Conservation (phyloP, 768 basidiomycete genomes). For the Tephrocybe rancida region DNA sequence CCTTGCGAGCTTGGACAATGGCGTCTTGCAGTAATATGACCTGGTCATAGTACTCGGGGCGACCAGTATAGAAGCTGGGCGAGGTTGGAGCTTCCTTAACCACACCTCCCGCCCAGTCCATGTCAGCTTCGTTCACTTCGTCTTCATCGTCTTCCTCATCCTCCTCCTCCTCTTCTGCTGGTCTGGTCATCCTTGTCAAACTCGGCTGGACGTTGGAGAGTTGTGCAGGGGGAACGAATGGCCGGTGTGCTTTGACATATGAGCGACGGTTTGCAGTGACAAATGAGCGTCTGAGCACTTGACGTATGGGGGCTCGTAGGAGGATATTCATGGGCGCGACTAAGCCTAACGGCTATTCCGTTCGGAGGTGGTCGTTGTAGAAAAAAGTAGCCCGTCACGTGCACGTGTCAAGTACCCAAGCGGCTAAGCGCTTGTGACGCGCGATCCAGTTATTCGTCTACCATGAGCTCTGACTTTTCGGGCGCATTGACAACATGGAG, state of each 20-base stretch:
- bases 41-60: slow-evolving; percentile 74
- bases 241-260: slow-evolving; percentile 22
- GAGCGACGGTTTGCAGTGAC: background rate
- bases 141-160: slow-evolving; percentile 16
- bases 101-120: slow-evolving; percentile 14
- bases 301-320: slow-evolving; percentile 26
- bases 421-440: slow-evolving; percentile 10
- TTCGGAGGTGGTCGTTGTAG: background rate
- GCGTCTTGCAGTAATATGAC: slow-evolving; percentile 67
- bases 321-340: slow-evolving; percentile 30
- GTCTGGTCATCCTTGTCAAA: no score
- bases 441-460: background rate
- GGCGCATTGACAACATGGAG: slow-evolving; percentile 91
- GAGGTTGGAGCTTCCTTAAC: slow-evolving; percentile 52
- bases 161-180: slow-evolving; percentile 19
- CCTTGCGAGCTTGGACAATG: slow-evolving; percentile 54
- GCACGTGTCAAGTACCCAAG: slow-evolving; percentile 18
- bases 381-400: slow-evolving; percentile 25
- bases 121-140: background rate
- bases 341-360: no score
- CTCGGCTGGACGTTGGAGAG: slow-evolving; percentile 21
- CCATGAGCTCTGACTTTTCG: slow-evolving; percentile 67
- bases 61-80: slow-evolving; percentile 84
- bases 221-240: slow-evolving; percentile 39
- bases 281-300: slow-evolving; percentile 17